Evolutionary conservation across 371 early-diverging fungal genomes (phyloP), one percentile per base, ranked within the genome.

Genomic region (Mortierella sp.): DNA sequence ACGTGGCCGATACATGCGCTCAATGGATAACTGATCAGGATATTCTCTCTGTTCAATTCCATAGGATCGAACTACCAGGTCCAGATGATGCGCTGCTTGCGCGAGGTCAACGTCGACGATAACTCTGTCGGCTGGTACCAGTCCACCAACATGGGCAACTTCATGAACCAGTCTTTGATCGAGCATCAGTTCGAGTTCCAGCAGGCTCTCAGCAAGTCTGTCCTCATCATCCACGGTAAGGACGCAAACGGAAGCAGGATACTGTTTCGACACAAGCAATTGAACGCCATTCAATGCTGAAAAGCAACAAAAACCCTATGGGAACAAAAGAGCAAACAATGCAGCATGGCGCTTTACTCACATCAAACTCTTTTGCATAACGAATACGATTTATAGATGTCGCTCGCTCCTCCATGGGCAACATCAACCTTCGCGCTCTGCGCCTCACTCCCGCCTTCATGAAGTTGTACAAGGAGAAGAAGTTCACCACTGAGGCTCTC

Each of bases 111-210:
- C 88, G 96, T 95, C 70, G 99, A 99, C 86, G 95, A 96, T 88
- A 97, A 97, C 92, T 94, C 96, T 51, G 98, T 98, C 51, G 99
- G 99, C n/a, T 97, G 98, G 97, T 98, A 98, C 88, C 95, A 96
- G 87, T 96, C 97, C 44, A 93, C 97, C 61, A 92, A 94, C 80
- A 89, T 97, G 87, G 96, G 96, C 77, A 93, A 95, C 82, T 97
- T 98, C 89, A 94, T 98, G 92, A 95, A 96, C 91, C 93, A 94
- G 88, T 94, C 93, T 72, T 91, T 97, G 88, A 93, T 99, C 87
- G 98, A 98, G 73, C 95, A 95, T 48, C 97, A 97, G 89, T 94
- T 91, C 87, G 94, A 94, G 86, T 97, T 96, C 88, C 98, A 98
- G 90, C 93, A 93, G 85, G 93, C 94, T n/a, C 91, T 96, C 83